Base-by-base conservation (phyloP, 2,329 filamentous ascomycete species). In the Ilyonectria sp. region DNA sequence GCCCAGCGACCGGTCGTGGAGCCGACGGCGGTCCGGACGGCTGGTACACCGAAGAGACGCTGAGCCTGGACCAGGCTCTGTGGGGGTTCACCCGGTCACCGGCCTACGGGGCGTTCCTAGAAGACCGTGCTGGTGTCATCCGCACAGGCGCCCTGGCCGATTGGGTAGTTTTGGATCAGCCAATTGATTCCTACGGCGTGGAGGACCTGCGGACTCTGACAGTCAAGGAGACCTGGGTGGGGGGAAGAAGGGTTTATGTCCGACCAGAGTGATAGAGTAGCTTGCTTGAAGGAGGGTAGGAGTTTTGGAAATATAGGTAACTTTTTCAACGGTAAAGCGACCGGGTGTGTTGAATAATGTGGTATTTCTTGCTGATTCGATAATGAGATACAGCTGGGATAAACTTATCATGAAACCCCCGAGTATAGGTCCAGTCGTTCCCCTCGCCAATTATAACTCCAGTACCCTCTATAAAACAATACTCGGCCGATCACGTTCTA, bases 211-310 rank as follows among this genome's bases (percentile, higher is more conserved):
- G 88, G 26, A 80, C 79, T 5, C 74, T 91, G 8, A 83, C 79
- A 55, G 90, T 93, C 2, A 83, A 81, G 68, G 91, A 93, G 82
- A 93, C 91, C 0, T 93, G 91, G 91, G 86, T 93, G 40, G 90
- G 82, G 3, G 91, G 91, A 0, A 83, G 72, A 74, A 81, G 70
- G 59, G 87, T 89, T 0, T 89, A 86, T 58, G 50, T 56, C 1
- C 65, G 71, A 33, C 37, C 53, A 50, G 53, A 54, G 58, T 49
- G 37, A 52, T 52, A 33, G 17, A 10, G 10, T 33, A 8, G 6
- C 11, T 52, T 33, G n/a, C 26, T n/a, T n/a, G 6, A 17, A 23
- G 17, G 49, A 17, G 31, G 47, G 9, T 6, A 33, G 49, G 49
- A 33, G 49, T 52, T 52, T 52, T 6, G 49, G 17, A 52, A 3